phyloP scores from a whole-genome alignment of 768 basidiomycete genomes.

The Mycena venus region DNA sequence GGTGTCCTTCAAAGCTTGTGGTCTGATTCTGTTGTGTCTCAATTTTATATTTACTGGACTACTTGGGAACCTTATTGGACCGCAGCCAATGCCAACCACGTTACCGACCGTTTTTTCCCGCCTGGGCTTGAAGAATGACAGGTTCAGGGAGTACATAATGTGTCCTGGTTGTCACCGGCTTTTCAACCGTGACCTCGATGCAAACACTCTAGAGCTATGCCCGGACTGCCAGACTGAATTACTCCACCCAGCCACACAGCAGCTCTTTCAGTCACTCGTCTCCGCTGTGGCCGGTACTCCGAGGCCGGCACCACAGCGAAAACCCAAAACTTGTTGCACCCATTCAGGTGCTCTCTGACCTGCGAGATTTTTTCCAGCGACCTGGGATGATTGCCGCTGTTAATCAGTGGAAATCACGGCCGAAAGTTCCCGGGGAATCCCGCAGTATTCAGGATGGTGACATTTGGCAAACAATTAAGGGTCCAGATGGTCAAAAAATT shows the following conservation, averaged over 20 bases:
- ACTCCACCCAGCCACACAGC: not conserved
- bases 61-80: not conserved
- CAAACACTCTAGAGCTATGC: not conserved
- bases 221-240: not conserved
- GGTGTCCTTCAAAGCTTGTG: not conserved
- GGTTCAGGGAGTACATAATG: not conserved
- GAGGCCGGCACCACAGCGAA: not conserved
- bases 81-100: not conserved
- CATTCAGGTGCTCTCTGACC: not conserved
- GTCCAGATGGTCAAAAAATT: not conserved
- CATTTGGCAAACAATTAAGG: not conserved
- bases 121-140: not conserved
- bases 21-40: not conserved
- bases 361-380: not conserved
- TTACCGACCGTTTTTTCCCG: not conserved
- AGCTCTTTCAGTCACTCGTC: not conserved
- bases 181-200: not conserved
- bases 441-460: not conserved
- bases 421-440: not conserved
- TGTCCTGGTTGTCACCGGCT: not conserved
- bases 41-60: not conserved
- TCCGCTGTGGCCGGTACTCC: not conserved
- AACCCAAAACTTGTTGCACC: not conserved
- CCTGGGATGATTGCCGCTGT: not conserved
- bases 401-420: not conserved